Conservation (phyloP, 2,329 filamentous ascomycete species). For the Thermoascus crustaceus region DNA sequence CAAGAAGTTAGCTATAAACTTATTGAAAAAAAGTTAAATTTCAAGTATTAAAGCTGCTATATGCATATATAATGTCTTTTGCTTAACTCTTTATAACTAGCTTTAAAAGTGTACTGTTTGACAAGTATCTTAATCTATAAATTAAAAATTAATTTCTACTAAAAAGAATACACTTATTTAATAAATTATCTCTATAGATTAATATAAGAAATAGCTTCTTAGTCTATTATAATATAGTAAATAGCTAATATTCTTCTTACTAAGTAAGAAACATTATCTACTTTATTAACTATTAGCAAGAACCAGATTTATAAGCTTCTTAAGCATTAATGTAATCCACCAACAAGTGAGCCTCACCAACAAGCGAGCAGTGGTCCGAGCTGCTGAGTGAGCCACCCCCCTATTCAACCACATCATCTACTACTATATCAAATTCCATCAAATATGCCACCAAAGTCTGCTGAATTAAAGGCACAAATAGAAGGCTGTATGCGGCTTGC, state of each 20-base stretch:
- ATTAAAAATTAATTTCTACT: not conserved
- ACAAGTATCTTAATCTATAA: not conserved
- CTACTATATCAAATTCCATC: too few species aligned
- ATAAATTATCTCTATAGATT: not conserved
- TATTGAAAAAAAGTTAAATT: constrained; percentile 1
- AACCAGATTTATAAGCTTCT: constrained; percentile 4
- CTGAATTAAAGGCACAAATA: too few species aligned
- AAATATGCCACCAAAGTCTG: too few species aligned
- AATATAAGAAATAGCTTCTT: not conserved
- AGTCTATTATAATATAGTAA: not conserved
- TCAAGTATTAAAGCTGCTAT: not conserved
- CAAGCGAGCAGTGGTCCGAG: too few species aligned
- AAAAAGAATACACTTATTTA: not conserved
- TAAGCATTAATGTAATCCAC: constrained; percentile 3
- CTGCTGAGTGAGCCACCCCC: too few species aligned
- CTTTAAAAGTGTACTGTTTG: not conserved
- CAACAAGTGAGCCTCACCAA: too few species aligned
- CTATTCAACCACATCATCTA: too few species aligned
- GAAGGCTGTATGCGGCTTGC: too few species aligned
- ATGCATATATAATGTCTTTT: not conserved
- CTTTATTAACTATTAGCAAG: constrained; percentile 2
- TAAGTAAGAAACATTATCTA: not conserved
- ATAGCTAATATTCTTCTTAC: constrained; percentile 7
- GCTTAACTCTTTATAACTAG: not conserved
- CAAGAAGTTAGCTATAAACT: too few species aligned